These are phyloP conservation scores for Epichloe glyceriae DNA, from an alignment of 2,329 filamentous ascomycete species.

Conservation along the genomic window DNA sequence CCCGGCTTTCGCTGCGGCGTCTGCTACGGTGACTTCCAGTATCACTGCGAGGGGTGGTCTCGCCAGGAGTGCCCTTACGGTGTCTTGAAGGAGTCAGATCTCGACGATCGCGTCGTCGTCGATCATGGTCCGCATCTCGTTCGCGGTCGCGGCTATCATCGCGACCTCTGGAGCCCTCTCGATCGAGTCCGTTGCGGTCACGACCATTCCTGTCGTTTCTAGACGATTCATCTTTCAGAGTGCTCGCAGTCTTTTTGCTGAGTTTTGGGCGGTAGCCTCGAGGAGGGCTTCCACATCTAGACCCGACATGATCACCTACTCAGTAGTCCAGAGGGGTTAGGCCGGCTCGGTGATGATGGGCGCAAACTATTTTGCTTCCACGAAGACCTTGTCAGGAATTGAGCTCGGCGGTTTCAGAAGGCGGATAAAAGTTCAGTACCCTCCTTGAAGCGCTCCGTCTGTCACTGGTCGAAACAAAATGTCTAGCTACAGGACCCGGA, in stretches of 20 bases:
- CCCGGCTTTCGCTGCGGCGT: constrained; percentile 66
- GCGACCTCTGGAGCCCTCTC: constrained; percentile 42
- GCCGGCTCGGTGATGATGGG: background rate
- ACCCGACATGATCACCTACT: constrained; percentile 29
- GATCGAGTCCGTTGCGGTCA: constrained; percentile 33
- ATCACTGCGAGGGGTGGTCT: constrained; percentile 60
- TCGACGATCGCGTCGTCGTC: constrained; percentile 36
- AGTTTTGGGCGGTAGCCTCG: constrained; percentile 63
- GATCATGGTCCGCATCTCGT: constrained; percentile 42
- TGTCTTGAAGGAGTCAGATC: constrained; percentile 41
- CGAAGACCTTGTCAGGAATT: background rate
- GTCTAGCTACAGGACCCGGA: background rate
- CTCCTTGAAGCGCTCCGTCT: background rate
- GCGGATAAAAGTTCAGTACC: background rate
- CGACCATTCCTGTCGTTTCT: constrained; percentile 16
- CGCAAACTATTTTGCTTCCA: background rate
- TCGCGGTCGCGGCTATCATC: constrained; percentile 43
- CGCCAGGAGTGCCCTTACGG: constrained; percentile 37
- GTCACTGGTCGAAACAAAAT: background rate
- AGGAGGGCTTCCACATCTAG: constrained; percentile 81
- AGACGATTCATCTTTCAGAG: constrained; percentile 40
- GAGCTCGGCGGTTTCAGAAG: background rate
- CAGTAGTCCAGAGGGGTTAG: background rate
- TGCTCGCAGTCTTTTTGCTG: constrained; percentile 33
- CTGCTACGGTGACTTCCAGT: constrained; percentile 70